Conservation (phyloP, 2,329 filamentous ascomycete species). For the Colletotrichum sp. region DNA sequence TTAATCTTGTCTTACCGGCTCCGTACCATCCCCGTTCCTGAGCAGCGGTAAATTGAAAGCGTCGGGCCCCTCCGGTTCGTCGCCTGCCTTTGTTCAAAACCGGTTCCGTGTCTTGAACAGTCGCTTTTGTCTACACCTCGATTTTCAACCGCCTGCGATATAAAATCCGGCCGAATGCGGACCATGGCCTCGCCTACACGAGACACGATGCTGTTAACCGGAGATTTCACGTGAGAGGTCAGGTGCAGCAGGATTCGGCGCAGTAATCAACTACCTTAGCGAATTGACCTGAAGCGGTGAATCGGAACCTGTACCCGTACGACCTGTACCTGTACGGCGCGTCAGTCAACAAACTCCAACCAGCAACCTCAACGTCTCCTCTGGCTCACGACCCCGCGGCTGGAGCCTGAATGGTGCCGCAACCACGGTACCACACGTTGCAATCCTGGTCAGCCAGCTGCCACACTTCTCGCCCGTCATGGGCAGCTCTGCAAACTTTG, state of each 20-base stretch:
- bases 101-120: neutral
- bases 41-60: neutral
- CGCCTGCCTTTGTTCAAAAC: neutral
- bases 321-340: neutral
- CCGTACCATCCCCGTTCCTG: neutral
- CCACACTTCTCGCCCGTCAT: neutral
- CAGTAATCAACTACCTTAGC: neutral
- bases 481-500: neutral
- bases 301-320: neutral
- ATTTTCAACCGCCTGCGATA: neutral
- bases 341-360: neutral
- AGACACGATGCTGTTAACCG: neutral
- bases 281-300: conserved; percentile 10
- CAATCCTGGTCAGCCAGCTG: neutral
- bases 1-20: neutral
- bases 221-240: conserved; percentile 14
- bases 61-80: neutral
- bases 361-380: neutral
- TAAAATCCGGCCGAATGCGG: neutral
- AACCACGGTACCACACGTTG: neutral
- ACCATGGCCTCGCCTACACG: neutral
- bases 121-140: neutral
- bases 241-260: neutral
- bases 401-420: neutral
- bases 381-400: neutral